phyloP scores from a whole-genome alignment of 2,329 filamentous ascomycete species.

The Alternaria viburni region DNA sequence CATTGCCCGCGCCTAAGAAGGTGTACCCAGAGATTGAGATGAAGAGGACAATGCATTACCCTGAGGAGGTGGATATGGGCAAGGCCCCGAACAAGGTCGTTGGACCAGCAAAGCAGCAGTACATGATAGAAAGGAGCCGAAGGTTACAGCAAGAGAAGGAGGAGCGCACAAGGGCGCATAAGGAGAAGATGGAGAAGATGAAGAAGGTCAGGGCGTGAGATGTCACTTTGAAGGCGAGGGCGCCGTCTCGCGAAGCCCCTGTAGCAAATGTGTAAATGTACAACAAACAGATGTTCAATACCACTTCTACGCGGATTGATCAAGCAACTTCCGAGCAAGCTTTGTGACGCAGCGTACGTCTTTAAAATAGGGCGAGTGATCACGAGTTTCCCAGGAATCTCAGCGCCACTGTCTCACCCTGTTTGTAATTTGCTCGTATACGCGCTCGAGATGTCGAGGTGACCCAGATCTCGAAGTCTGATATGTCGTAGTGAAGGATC shows the following conservation, averaged over 20 bases:
- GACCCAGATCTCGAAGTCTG: not conserved
- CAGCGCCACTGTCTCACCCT: not conserved
- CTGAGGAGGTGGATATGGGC: constrained; percentile 30
- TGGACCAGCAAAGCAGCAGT: not conserved
- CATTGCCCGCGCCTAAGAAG: constrained; percentile 36
- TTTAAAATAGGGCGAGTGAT: not conserved
- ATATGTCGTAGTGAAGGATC: not conserved
- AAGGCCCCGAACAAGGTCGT: constrained; percentile 29
- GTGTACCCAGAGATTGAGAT: constrained; percentile 40
- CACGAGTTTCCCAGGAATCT: not conserved
- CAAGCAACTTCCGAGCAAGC: not conserved
- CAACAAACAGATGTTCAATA: constrained; percentile 12
- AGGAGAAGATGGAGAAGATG: not conserved
- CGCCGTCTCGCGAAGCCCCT: not conserved
- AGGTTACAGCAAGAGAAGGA: not conserved
- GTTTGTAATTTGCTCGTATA: not conserved
- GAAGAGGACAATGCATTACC: constrained; percentile 38
- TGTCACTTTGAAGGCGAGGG: not conserved
- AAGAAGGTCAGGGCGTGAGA: not conserved
- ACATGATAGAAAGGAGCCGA: not conserved
- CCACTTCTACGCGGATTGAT: not conserved
- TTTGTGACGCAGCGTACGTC: not conserved
- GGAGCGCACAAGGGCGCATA: not conserved
- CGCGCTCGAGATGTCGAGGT: not conserved
- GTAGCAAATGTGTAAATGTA: constrained; percentile 11